phyloP scores from a whole-genome alignment of 495 filamentous ascomycete species.

The Penicillium chermesinum region DNA sequence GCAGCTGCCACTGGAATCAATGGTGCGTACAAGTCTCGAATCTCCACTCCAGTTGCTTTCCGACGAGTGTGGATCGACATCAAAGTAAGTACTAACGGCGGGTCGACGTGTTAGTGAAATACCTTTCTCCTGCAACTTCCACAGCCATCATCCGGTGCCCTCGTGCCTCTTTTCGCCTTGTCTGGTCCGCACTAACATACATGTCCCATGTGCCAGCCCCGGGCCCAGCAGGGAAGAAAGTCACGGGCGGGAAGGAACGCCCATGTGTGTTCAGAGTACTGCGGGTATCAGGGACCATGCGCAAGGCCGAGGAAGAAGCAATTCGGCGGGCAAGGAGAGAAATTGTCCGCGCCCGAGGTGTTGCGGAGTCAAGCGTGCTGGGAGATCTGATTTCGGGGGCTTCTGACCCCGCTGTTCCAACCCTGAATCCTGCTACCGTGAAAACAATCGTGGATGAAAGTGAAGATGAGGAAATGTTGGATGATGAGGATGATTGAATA shows the following conservation, averaged over 20 bases:
- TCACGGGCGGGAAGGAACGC: conserved; percentile 28
- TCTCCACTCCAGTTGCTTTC: too few species aligned
- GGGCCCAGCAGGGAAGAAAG: conserved; percentile 18
- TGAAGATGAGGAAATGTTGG: conserved; percentile 49
- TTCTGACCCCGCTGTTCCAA: conserved; percentile 4
- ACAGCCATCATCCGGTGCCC: conserved; percentile 83
- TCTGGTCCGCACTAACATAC: conserved; percentile 85
- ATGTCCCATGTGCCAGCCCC: conserved; percentile 62
- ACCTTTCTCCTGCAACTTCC: conserved; percentile 85
- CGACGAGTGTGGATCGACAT: too few species aligned
- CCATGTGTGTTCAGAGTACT: conserved; percentile 81
- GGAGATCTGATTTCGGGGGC: conserved; percentile 31
- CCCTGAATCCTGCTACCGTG: conserved; percentile 12
- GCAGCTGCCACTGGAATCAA: conserved; percentile 54
- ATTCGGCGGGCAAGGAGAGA: conserved; percentile 68
- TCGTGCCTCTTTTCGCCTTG: conserved; percentile 71
- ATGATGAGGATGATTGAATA: conserved; percentile 25
- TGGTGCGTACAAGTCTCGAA: too few species aligned
- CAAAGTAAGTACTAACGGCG: conserved; percentile 6
- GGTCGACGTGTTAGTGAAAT: conserved; percentile 83
- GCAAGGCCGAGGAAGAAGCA: conserved; percentile 84
- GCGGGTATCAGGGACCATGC: conserved; percentile 87
- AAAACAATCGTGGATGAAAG: conserved; percentile 32
- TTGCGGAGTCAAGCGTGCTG: conserved; percentile 38
- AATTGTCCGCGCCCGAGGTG: conserved; percentile 56